These are phyloP conservation scores for Fraxinus albicans DNA, from an alignment of 305 asterid genomes.

Conservation along the genomic window DNA sequence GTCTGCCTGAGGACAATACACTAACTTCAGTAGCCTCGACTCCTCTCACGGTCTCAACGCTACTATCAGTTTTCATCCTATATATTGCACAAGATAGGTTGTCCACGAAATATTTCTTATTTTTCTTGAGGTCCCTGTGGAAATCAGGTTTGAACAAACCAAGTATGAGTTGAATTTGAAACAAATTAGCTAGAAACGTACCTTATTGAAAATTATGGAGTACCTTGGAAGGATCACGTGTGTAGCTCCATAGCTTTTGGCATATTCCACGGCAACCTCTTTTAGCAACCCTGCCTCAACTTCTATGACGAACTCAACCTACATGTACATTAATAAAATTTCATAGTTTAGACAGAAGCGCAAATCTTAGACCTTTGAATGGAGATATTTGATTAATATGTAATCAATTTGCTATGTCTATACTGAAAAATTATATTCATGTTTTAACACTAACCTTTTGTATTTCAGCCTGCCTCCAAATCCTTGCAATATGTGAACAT, in stretches of 20 bases:
- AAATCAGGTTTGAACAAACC: conserved; percentile 12
- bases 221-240: conserved; percentile 26
- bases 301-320: conserved; percentile 48
- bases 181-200: not conserved
- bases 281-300: conserved; percentile 47
- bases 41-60: conserved; percentile 33
- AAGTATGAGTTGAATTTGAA: conserved; percentile 1
- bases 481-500: conserved; percentile 27
- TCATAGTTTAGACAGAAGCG: not conserved
- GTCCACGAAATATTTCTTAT: conserved; percentile 35
- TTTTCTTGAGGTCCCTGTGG: conserved; percentile 43
- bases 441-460: conserved; percentile 33
- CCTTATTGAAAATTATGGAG: not conserved
- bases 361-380: not conserved
- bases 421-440: not conserved
- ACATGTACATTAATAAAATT: not conserved
- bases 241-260: conserved; percentile 39
- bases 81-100: conserved; percentile 51
- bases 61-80: conserved; percentile 34
- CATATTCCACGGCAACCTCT: conserved; percentile 39
- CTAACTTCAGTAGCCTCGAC: conserved; percentile 23
- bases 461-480: conserved; percentile 28
- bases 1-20: not conserved
- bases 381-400: not conserved
- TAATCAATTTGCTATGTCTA: not conserved